Conservation (phyloP, 208 protist species). For the Wallacemonas rigidus region DNA sequence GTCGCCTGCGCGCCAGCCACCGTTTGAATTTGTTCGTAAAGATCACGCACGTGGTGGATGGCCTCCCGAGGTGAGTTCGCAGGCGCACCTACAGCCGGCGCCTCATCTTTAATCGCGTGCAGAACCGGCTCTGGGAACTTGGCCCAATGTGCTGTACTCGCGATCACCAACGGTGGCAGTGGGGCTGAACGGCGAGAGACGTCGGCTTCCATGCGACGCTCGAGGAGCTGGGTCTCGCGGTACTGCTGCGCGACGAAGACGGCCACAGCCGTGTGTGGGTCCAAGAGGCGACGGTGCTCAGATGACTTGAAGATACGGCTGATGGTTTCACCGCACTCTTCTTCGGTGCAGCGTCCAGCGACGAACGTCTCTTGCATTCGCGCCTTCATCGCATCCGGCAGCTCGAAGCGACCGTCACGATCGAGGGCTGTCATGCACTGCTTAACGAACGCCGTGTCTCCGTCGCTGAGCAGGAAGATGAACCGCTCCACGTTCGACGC, state of each 20-base stretch:
- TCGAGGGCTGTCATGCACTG: slow-evolving; percentile 72
- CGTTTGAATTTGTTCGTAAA: slow-evolving; percentile 31
- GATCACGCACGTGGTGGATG: slow-evolving; percentile 23
- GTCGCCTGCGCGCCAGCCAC: slow-evolving; percentile 21
- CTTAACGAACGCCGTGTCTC: slow-evolving; percentile 67
- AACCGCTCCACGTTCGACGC: slow-evolving; percentile 97
- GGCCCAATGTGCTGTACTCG: slow-evolving; percentile 85
- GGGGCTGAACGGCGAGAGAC: slow-evolving; percentile 17
- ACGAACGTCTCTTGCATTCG: slow-evolving; percentile 64
- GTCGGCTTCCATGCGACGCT: slow-evolving; percentile 31
- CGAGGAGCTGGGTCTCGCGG: slow-evolving; percentile 36
- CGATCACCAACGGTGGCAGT: slow-evolving; percentile 60
- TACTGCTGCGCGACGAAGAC: slow-evolving; percentile 68
- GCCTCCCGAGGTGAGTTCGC: background rate
- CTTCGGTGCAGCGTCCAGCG: slow-evolving; percentile 73
- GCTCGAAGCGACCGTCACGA: slow-evolving; percentile 51
- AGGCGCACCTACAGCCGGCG: slow-evolving; percentile 20
- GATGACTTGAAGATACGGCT: slow-evolving; percentile 62
- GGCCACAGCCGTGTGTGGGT: slow-evolving; percentile 87
- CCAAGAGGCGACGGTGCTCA: slow-evolving; percentile 55
- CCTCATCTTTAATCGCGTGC: slow-evolving; percentile 64
- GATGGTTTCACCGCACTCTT: slow-evolving; percentile 77
- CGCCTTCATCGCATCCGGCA: slow-evolving; percentile 45
- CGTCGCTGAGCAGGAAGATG: slow-evolving; percentile 85
- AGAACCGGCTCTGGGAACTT: slow-evolving; percentile 86